Evolutionary conservation across 805 yeast genomes (phyloP).

Genomic region (Metschnikowia peoriensis): DNA sequence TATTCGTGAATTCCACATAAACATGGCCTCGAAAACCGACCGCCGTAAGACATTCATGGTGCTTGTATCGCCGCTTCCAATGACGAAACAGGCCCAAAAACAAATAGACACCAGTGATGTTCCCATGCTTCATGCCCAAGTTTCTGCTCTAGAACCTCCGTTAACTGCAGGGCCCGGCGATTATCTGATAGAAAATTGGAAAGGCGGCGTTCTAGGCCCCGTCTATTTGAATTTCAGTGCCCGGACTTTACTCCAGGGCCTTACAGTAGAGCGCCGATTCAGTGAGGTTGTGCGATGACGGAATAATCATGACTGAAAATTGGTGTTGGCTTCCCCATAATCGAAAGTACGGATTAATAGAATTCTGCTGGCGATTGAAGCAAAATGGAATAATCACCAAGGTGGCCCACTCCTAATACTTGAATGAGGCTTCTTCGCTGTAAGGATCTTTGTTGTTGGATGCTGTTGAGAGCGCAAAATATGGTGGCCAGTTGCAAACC

Average conservation of each 20-base stretch:
- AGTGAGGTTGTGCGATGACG: slow-evolving; percentile 4
- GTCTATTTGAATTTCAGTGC: slow-evolving; percentile 40
- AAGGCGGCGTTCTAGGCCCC: slow-evolving; percentile 33
- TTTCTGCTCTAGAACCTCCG: slow-evolving; percentile 31
- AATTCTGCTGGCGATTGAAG: slow-evolving; percentile 34
- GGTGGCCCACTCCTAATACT: slow-evolving; percentile 59
- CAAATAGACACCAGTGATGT: slow-evolving; percentile 45
- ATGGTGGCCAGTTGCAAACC: slow-evolving; percentile 26
- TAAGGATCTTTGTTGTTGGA: slow-evolving; percentile 41
- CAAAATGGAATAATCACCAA: slow-evolving; percentile 54
- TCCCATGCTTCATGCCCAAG: slow-evolving; percentile 45
- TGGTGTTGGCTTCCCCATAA: slow-evolving; percentile 67
- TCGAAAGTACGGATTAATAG: slow-evolving; percentile 60
- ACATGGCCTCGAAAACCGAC: slow-evolving; percentile 16
- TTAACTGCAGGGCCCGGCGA: slow-evolving; percentile 13
- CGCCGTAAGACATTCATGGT: slow-evolving; percentile 32
- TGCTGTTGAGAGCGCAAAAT: slow-evolving; percentile 42
- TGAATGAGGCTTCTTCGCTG: slow-evolving; percentile 40
- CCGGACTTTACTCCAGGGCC: slow-evolving; percentile 32
- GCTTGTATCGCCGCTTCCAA: slow-evolving; percentile 45
- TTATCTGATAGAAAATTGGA: slow-evolving; percentile 38
- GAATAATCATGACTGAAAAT: slow-evolving; percentile 19
- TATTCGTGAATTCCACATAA: slow-evolving; percentile 41
- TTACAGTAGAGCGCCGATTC: slow-evolving; percentile 20
- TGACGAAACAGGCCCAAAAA: slow-evolving; percentile 46